These are phyloP conservation scores for Aspergillus biplanus DNA, from an alignment of 495 filamentous ascomycete genomes.

Conservation along the genomic window DNA sequence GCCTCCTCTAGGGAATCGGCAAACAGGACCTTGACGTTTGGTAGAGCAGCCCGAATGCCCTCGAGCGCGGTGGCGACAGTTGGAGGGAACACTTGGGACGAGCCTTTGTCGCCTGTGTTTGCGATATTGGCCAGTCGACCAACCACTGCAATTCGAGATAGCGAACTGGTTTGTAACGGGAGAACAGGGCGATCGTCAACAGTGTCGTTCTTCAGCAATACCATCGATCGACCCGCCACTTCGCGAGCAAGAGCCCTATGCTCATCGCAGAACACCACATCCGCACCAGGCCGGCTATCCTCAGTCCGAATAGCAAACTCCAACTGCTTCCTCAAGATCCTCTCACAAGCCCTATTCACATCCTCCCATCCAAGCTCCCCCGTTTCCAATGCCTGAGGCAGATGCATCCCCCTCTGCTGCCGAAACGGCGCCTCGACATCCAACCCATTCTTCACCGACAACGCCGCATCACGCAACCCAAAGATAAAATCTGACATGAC, in stretches of 20 bases:
- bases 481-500: conserved; percentile 27
- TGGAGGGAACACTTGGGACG: conserved; percentile 23
- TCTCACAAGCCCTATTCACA: not conserved
- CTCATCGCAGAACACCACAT: not conserved
- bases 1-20: not conserved
- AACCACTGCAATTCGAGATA: conserved; percentile 19
- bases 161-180: conserved; percentile 38
- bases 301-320: not conserved
- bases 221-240: not conserved
- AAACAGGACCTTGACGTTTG: not conserved
- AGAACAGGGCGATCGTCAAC: not conserved
- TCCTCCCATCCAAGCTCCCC: conserved; percentile 6
- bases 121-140: conserved; percentile 21
- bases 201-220: not conserved
- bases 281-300: not conserved
- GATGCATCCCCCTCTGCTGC: conserved; percentile 16
- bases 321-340: not conserved
- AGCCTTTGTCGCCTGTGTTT: conserved; percentile 28
- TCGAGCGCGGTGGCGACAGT: conserved; percentile 21
- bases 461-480: conserved; percentile 21
- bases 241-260: not conserved
- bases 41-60: conserved; percentile 19
- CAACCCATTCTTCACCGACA: conserved; percentile 23
- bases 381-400: conserved; percentile 10
- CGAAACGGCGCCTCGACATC: conserved; percentile 30